Evolutionary conservation across 257 asterid genomes (phyloP), one percentile per base, ranked within the genome.

Genomic region (Ballota nigra): DNA sequence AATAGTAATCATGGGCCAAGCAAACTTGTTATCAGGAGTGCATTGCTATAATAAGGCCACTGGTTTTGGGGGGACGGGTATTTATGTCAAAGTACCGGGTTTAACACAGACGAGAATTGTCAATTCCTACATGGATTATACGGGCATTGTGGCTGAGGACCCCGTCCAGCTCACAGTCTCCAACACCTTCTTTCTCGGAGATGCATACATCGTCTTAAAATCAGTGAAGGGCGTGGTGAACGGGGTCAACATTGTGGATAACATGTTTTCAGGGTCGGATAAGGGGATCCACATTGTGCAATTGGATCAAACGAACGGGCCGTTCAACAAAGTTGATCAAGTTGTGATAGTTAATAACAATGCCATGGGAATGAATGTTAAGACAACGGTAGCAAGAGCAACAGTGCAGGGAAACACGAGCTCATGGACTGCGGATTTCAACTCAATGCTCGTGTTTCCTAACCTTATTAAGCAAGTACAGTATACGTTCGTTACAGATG

Each of bases 21-120:
- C 98, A 5, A 94, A 94, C 75, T 19, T 75, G 0, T 9, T 94
- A 19, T 71, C 90, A 4, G 97, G 96, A 1, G 93, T 91, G 0
- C 99, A 94, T 70, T 91, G 98, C 79, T 94, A 94, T 69, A 94
- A 94, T 63, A 94, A 91, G 79, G 98, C 99, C n/a, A 80, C 89
- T 0, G 90, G 91, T 0, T 91, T 91, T 22, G 98, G 98, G 10
- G 99, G 99, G 0, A 82, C 86, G 0, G 99, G 99, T n/a, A 85
- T 94, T 43, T 85, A 89, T 38, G 40, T 94, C 4, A 86, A 81
- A 34, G 22, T 82, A 2, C 93, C 97, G 0, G 97, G 96, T 0
- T 55, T 88, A 16, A 72, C 98, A 4, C 99, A 94, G 70, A 88
- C 95, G 22, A 68, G 97, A 8, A 91, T 94, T 2, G 87, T 88